Percentiles rank a stretch among this genome's conserved stretches.
Conservation (phyloP, 2,329 filamentous ascomycete genomes). For the Talaromyces sp. region DNA sequence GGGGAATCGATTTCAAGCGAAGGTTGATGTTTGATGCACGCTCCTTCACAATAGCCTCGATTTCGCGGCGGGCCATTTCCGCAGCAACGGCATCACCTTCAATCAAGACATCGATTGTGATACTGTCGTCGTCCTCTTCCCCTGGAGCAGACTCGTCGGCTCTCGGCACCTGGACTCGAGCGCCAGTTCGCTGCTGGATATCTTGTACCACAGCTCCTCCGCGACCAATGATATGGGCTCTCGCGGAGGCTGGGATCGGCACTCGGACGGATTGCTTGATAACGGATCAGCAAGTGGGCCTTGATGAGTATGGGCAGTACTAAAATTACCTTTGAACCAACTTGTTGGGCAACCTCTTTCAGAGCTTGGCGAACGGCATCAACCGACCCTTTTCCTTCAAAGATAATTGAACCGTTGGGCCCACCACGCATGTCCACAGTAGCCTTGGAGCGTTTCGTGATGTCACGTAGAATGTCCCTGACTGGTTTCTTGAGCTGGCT, state of each 20-base stretch:
- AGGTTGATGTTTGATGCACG: slow-evolving; percentile 75
- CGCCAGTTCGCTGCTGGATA: slow-evolving; percentile 83
- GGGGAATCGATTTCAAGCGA: slow-evolving; percentile 75
- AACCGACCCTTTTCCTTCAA: slow-evolving; percentile 78
- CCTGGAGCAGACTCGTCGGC: slow-evolving; percentile 59
- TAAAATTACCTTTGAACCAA: slow-evolving; percentile 70
- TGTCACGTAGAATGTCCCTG: slow-evolving; percentile 78
- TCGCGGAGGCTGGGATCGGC: slow-evolving; percentile 73
- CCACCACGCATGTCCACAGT: slow-evolving; percentile 71
- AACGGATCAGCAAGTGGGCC: slow-evolving; percentile 7
- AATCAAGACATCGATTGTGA: slow-evolving; percentile 76
- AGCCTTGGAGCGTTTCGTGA: slow-evolving; percentile 87
- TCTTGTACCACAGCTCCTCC: slow-evolving; percentile 84
- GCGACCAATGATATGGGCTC: slow-evolving; percentile 88
- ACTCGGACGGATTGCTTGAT: slow-evolving; percentile 64
- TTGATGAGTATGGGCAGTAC: slow-evolving; percentile 17
- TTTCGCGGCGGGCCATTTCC: slow-evolving; percentile 74
- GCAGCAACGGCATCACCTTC: slow-evolving; percentile 89
- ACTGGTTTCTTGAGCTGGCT: slow-evolving; percentile 78
- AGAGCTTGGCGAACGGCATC: slow-evolving; percentile 82
- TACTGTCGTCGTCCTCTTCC: slow-evolving; percentile 71
- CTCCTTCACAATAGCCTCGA: slow-evolving; percentile 82
- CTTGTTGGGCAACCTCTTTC: slow-evolving; percentile 80
- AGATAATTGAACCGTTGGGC: slow-evolving; percentile 67
- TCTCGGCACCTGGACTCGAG: slow-evolving; percentile 84